These are phyloP conservation scores for Clonostachys sp. DNA, from an alignment of 2,329 filamentous ascomycete genomes.

Conservation along the genomic window DNA sequence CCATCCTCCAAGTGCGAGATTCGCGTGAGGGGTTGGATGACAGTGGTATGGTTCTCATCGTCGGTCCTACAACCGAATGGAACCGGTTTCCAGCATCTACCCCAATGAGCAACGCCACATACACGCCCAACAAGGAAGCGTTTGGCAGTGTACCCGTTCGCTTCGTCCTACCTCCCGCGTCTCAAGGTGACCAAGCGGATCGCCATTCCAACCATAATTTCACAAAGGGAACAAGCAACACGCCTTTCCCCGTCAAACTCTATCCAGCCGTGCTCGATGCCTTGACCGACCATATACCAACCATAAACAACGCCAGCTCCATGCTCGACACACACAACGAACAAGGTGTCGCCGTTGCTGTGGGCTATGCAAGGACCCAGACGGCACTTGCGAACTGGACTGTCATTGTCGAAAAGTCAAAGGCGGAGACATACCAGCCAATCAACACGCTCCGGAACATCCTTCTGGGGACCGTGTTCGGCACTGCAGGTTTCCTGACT, in stretches of 20 bases:
- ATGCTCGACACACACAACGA: constrained; percentile 70
- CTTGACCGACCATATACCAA: constrained; percentile 44
- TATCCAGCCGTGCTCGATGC: constrained; percentile 62
- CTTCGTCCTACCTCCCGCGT: constrained; percentile 55
- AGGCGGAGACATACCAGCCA: constrained; percentile 69
- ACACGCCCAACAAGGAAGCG: constrained; percentile 23
- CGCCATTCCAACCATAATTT: constrained; percentile 50
- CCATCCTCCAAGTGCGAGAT: constrained; percentile 56
- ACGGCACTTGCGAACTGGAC: constrained; percentile 75
- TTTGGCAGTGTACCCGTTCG: constrained; percentile 43
- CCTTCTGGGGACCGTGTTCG: constrained; percentile 80
- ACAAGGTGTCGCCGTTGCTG: constrained; percentile 62
- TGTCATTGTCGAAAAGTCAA: constrained; percentile 72
- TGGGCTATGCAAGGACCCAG: constrained; percentile 72
- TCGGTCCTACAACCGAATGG: constrained; percentile 61
- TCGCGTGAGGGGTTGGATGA: constrained; percentile 66
- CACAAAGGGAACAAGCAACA: constrained; percentile 28
- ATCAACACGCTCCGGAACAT: constrained; percentile 74
- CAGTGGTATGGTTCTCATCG: constrained; percentile 65
- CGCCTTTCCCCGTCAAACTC: constrained; percentile 50
- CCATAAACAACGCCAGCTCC: constrained; percentile 64
- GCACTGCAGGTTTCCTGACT: constrained; percentile 69
- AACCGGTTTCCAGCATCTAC: constrained; percentile 55
- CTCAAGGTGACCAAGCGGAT: constrained; percentile 27
- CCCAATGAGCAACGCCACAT: constrained; percentile 41